Base-by-base conservation (phyloP, 208 protist genomes). In the Trypanosoma rangeli region DNA sequence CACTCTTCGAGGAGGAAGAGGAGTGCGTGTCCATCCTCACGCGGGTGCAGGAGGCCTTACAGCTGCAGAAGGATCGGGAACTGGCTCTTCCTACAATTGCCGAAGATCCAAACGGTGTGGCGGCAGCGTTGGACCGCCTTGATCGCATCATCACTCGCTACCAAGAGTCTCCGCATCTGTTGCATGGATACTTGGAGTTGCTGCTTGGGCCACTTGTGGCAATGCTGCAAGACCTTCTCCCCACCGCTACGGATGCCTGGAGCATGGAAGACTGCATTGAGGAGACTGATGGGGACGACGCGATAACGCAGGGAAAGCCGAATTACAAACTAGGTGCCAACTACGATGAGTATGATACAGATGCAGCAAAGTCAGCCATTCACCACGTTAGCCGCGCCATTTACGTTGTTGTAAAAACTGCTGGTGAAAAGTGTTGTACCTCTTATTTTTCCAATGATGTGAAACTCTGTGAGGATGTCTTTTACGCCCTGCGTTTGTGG, bases 371-470 rank as follows among this genome's bases (percentile, higher is more conserved):
- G 64, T 83, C 76, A 13, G 76, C 87, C 18, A 67, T 98, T 9
- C 87, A 90, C 71, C 54, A 91, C 3, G 68, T 97, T 0, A 93
- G 88, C 55, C 79, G 81, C 24, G 80, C 97, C 18, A 74, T 98
- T 55, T 99, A 98, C 80, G 63, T 80, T 20, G 39, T 98, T 26
- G 83, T 92, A 56, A 99, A 99, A 83, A 97, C 98, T 5, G 89
- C 92, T 4, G 97, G 97, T 10, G 89, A 92, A 74, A 98, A 98
- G 83, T 89, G 82, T 44, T 90, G 97, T 52, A 92, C 95, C 22
- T 90, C 84, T 44, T 95, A 98, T 74, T 97, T 99, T 54, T 91
- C 96, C 49, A 94, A 98, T 80, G 86, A 97, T 61, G 95, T 92
- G 53, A 67, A 72, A 46, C 75, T 89, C 56, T 95, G 89, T 78